Evolutionary conservation across 352 stramenopile genomes (phyloP), one percentile per base, ranked within the genome.

Genomic region (Pythium oligandrum): DNA sequence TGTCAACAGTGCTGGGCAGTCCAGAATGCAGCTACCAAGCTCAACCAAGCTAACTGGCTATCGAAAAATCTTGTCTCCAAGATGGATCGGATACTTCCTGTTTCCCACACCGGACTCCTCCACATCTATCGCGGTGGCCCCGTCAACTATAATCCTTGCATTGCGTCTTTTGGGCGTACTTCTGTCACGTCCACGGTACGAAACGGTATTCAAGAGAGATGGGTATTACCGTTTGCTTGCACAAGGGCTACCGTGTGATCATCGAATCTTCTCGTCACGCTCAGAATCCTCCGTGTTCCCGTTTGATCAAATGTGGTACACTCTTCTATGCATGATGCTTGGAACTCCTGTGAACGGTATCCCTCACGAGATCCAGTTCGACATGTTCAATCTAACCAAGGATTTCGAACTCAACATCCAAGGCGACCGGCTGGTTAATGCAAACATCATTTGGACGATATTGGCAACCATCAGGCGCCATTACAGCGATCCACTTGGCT

Each of bases 361-460:
- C 33, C 73, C 80, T 12, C 65, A 79, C 64, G 59, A 81, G 45
- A 75, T 88, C 53, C 55, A 76, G 43, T 80, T 86, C 52, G 71
- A 87, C 10, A 74, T 80, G 58, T 84, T 80, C 37, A 81, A 74
- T 30, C 55, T 90, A 34, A 62, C 51, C 33, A 86, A 88, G 36
- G 80, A 90, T 47, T 90, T 90, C 54, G 71, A 75, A 55, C 50
- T 82, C 7, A 88, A 90, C 44, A 70, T 90, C 10, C 62, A 75
- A 17, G 61, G 62, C 36, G 73, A 88, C 55, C 70, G 59, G 12
- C 48, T 90, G 4, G 48, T 72, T 26, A 90, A 88, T 47, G 53
- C 56, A 12, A 75, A 56, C 50, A 76, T 88, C 17, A 40, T 78
- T 36, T 66, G 50, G 30, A 78, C 88, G 10, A 75, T 90, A 30